Conservation (phyloP, 805 yeast species). For the Saccharomycopsis fermentans region DNA sequence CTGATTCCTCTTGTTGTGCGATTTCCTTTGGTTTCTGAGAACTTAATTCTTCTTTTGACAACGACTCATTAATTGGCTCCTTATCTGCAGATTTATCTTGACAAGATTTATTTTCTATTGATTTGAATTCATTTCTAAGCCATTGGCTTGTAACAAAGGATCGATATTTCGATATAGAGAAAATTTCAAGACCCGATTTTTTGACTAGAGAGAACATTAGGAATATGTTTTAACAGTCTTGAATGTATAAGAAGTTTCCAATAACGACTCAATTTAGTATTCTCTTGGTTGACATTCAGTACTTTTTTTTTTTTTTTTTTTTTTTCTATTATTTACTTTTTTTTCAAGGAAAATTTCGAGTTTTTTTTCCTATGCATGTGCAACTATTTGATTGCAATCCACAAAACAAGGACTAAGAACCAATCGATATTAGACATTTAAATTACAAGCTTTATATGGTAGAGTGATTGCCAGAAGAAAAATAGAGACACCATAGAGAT, state of each 20-base stretch:
- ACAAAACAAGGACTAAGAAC: neutral
- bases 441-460: neutral
- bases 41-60: neutral
- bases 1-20: neutral
- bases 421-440: neutral
- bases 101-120: neutral
- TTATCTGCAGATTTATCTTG: neutral
- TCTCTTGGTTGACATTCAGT: no score
- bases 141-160: neutral
- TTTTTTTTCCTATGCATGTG: neutral
- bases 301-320: neutral
- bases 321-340: neutral
- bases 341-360: no score
- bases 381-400: neutral
- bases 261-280: no score
- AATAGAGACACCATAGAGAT: neutral
- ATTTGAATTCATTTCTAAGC: neutral
- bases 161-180: neutral
- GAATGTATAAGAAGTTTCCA: neutral
- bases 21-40: neutral
- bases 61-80: neutral
- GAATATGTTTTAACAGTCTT: neutral
- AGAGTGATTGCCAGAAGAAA: neutral
- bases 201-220: neutral
- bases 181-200: neutral